These are phyloP conservation scores for Auxenochlorella protothecoides DNA, from an alignment of 139 green algal species.

Conservation along the genomic window DNA sequence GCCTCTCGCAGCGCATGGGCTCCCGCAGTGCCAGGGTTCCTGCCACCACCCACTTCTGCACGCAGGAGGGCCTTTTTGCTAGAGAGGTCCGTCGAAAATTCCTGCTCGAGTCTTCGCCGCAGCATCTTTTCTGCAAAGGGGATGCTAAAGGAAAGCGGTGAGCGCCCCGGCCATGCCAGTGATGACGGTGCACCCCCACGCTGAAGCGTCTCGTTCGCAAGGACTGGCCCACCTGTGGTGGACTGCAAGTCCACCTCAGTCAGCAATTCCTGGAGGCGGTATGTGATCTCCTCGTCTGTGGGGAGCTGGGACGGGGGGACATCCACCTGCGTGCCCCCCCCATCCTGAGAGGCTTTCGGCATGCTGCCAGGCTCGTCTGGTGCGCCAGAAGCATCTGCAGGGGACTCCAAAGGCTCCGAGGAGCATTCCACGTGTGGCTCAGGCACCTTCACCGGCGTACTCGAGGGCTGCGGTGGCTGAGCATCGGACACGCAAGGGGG, in stretches of 20 bases:
- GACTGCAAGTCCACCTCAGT: conserved; percentile 32
- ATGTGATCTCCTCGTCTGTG: conserved; percentile 24
- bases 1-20: no score
- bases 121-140: conserved; percentile 13
- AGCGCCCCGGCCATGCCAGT: not conserved
- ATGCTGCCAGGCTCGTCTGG: not conserved
- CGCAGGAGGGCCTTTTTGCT: conserved; percentile 46
- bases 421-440: no score
- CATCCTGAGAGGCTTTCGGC: not conserved
- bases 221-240: conserved; percentile 31
- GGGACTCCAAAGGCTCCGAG: not conserved
- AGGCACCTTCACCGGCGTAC: no score
- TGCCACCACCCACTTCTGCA: conserved; percentile 13
- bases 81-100: conserved; percentile 40
- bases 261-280: conserved; percentile 30
- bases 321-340: not conserved
- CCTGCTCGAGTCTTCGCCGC: conserved; percentile 51
- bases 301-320: not conserved
- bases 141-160: not conserved
- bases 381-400: not conserved
- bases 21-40: not conserved
- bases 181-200: not conserved
- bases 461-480: no score
- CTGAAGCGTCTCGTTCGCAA: not conserved
- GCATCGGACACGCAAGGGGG: no score